Evolutionary conservation across 805 yeast species (phyloP), one percentile per base, ranked within the genome.

Genomic region (Monosporozyma yasuniensis): DNA sequence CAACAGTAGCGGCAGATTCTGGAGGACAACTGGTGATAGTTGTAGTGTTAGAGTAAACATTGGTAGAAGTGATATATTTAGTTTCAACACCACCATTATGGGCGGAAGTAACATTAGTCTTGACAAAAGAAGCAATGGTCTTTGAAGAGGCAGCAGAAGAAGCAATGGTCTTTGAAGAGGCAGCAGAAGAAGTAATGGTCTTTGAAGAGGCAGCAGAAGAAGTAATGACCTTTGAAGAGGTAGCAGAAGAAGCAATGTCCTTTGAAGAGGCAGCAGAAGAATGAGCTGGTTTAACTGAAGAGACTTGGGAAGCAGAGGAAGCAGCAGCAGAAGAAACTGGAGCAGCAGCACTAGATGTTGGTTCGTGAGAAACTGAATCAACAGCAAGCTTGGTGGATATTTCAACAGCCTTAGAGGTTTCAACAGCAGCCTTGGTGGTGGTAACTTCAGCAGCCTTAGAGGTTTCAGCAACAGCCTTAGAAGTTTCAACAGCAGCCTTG

Each of bases 1-100:
- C 41, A 18, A 37, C 41, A 23, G 45, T 10, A 35, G 52, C 35
- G 18, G 32, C 34, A 28, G 44, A 43, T 18, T 30, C 34, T 28
- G 46, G 25, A 21, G 47, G 47, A 44, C 47, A 44, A 22, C 39
- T 30, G 22, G 47, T 32, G 25, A 44, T 32, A 14, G 39, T 34
- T 21, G 47, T 44, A 12, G 47, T 44, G 28, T 44, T 34, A n/a
- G 39, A 34, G 41, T 44, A 34, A 3, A 44, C 2, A 3, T 32
- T 34, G 25, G 47, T 44, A 22, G 47, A 12, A n/a, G 47, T 44
- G 18, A 22, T 11, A 10, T 11, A 21, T n/a, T 39, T 22, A 22
- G 43, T 39, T 14, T 22, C 16, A 22, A 39, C 43, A 23, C 28
- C 28, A 37, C 41, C 35, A 12, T 32, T 14, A 32, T 11, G 16